Evolutionary conservation across 2,329 filamentous ascomycete genomes (phyloP).

Genomic region (Akanthomyces uredinophilus): DNA sequence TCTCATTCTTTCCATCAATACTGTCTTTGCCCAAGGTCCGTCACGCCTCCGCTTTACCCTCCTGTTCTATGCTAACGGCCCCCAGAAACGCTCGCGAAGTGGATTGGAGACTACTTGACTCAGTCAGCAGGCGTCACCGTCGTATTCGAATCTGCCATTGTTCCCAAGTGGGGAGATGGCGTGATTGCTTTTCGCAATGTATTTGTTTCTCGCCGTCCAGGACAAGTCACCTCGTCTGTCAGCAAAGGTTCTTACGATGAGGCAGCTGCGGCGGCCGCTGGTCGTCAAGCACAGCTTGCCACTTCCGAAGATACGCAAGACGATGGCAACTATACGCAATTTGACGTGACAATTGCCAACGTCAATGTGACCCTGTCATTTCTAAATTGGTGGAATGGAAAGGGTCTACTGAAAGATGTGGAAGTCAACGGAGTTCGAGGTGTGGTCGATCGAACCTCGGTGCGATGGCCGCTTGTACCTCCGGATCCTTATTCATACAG

Average conservation of each 20-base stretch:
- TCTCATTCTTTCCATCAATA: conserved; percentile 87
- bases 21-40: conserved; percentile 86
- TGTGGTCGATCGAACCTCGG: conserved; percentile 82
- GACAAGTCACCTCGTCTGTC: conserved; percentile 74
- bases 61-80: conserved; percentile 17
- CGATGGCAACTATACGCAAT: conserved; percentile 96
- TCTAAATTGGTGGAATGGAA: conserved; percentile 98
- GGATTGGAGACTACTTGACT: conserved; percentile 93
- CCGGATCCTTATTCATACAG: conserved; percentile 82
- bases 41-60: neutral
- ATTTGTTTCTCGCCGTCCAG: conserved; percentile 86
- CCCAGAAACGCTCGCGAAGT: conserved; percentile 81
- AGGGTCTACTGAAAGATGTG: conserved; percentile 83
- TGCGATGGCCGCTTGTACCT: conserved; percentile 59
- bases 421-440: conserved; percentile 91
- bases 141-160: conserved; percentile 95
- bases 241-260: conserved; percentile 89
- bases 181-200: conserved; percentile 97
- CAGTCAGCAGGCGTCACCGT: conserved; percentile 89
- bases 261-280: conserved; percentile 78
- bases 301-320: conserved; percentile 59
- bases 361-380: conserved; percentile 97
- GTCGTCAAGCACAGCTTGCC: conserved; percentile 43
- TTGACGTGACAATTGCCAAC: conserved; percentile 89
- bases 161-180: conserved; percentile 90